Base-by-base conservation (phyloP, 805 yeast species). In the Yarrowia sp. region DNA sequence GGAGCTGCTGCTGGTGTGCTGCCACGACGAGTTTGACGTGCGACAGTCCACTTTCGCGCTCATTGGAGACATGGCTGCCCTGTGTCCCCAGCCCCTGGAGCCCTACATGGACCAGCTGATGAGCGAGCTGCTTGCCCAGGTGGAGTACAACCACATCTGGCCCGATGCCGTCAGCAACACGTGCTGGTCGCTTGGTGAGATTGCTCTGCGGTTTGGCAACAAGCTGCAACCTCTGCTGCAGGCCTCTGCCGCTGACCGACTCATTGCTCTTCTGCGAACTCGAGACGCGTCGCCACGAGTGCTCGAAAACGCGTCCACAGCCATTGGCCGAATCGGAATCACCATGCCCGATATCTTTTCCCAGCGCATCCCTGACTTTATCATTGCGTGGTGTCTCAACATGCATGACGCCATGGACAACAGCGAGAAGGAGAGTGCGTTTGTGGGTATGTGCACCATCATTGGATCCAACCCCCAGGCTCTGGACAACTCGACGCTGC, bases 141-240 rank as follows among this genome's bases (percentile, higher is more conserved):
- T 83, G 66, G 96, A 89, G 74, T 81, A 89, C 69, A 82, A 84
- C 68, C 79, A 81, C 67, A 78, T 77, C 51, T 91, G 89, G 3
- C 85, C 86, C 66, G 85, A 93, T 0, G 91, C 89, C 1, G 86
- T 87, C 70, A 90, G 89, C 75, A 95, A 95, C 75, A 95, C 98
- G 1, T 86, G 90, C 58, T 95, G 99, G 99, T 84, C 97, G 1
- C 77, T 89, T 13, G 98, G 99, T 48, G 96, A 95, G 74, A 84
- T 95, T 35, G 81, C 90, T 3, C 79, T 92, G 71, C 83, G 89
- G 65, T 71, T 84, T 14, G 74, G 79, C 0, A 79, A 80, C 43
- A 65, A 68, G 65, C 69, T 71, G 44, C 77, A 76, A 47, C 86
- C 85, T 14, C 75, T 88, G 68, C 78, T 86, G 67, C 80, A 78